Base-by-base conservation (phyloP, 345 rosid species). In the Nephelium lappaceum region DNA sequence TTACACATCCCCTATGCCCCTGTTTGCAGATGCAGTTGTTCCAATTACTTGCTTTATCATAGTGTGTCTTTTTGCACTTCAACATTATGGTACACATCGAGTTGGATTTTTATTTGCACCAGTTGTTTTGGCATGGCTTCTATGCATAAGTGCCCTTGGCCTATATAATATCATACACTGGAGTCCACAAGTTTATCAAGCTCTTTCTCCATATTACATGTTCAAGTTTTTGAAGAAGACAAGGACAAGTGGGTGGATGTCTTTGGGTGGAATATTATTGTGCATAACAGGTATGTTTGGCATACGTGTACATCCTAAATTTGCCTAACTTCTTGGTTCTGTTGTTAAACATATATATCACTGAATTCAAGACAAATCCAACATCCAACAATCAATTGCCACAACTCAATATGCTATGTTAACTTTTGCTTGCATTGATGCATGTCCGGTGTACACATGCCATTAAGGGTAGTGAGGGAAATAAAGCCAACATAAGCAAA, bases 131-230 rank as follows among this genome's bases (percentile, higher is more conserved):
- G 78, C 86, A 45, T 94, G 98, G 99, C 85, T 97, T 24, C 74
- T 94, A 43, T 94, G 98, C 86, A 94, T 93, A 72, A 97, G 98
- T 80, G 83, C 95, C 75, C 93, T 97, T 49, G 99, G 99, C 83
- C 68, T 97, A 72, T 97, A 94, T 79, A 97, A 97, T 81, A 91
- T 97, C 76, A 70, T 97, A 57, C 83, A 87, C 75, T 93, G 98
- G 98, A 97, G 94, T 58, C 97, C 95, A 16, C 89, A 84, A 25
- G 89, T 97, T 42, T 97, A 92, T 86, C 83, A 90, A 84, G 99
- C 99, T 62, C 97, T 97, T 31, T 94, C 98, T 80, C 99, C 98
- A 25, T 90, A 87, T 76, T 92, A 97, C 92, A 97, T 94, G 99
- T 92, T 88, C 91, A 94, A 91, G 93, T 97, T 94, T 86, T 82